Evolutionary conservation across 257 asterid genomes (phyloP).

Genomic region (Solanum tarapatanum): DNA sequence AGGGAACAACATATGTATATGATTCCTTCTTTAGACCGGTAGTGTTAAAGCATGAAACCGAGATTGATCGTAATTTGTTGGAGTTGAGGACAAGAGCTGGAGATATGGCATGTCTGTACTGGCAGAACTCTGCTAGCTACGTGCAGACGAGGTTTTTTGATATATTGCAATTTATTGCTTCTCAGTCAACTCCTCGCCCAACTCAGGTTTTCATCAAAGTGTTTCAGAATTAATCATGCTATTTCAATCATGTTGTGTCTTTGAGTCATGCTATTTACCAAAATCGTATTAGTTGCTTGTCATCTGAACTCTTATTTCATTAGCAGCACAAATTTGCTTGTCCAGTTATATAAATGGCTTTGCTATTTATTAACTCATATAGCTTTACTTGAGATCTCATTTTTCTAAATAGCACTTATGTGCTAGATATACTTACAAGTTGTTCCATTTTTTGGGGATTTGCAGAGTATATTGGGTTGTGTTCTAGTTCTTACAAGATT

Average conservation of each 20-base stretch:
- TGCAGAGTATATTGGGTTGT: background rate
- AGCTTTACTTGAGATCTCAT: background rate
- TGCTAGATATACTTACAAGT: background rate
- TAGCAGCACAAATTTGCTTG: background rate
- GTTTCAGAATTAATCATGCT: background rate
- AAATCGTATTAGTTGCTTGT: background rate
- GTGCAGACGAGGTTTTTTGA: slow-evolving; percentile 22
- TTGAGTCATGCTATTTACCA: background rate
- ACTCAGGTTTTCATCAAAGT: background rate
- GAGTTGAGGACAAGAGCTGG: slow-evolving; percentile 17
- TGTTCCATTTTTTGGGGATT: background rate
- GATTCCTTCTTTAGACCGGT: slow-evolving; percentile 27
- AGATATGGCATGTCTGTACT: background rate
- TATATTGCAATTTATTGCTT: slow-evolving; percentile 25
- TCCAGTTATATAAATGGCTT: background rate
- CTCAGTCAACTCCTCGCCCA: slow-evolving; percentile 17
- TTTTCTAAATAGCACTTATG: background rate
- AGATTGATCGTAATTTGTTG: slow-evolving; percentile 31
- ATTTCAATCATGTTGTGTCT: background rate
- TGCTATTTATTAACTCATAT: background rate
- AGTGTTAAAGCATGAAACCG: slow-evolving; percentile 26
- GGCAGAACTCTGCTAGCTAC: slow-evolving; percentile 25
- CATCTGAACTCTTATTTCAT: background rate
- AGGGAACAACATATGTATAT: slow-evolving; percentile 36
- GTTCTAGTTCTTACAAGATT: background rate